Percentiles rank a stretch among this genome's conserved stretches.
phyloP scores from a whole-genome alignment of 352 stramenopile genomes.

The Plasmopara muralis region DNA sequence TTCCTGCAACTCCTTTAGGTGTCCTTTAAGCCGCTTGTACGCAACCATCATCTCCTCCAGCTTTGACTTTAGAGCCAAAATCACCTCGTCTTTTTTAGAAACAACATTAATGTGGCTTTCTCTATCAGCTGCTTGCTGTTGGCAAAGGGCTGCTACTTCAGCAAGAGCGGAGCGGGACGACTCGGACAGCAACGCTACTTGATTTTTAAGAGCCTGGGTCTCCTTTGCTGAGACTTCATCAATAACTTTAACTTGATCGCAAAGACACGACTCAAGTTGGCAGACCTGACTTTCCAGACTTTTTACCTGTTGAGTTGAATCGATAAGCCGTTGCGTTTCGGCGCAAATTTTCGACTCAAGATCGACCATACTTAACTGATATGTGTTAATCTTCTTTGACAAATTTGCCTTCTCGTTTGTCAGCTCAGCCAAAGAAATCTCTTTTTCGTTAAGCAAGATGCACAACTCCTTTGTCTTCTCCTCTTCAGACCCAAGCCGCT shows the following conservation, averaged over 20 bases:
- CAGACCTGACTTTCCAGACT: constrained; percentile 14
- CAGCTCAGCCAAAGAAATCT: not conserved
- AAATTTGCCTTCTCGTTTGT: constrained; percentile 5
- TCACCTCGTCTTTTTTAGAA: constrained; percentile 38
- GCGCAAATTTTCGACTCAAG: constrained; percentile 11
- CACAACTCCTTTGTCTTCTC: not conserved
- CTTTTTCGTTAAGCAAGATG: not conserved
- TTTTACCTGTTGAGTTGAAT: constrained; percentile 11
- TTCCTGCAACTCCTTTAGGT: constrained; percentile 41
- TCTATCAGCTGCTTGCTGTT: constrained; percentile 12
- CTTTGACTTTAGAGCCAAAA: constrained; percentile 48
- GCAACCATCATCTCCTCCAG: constrained; percentile 53
- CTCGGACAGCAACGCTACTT: constrained; percentile 19
- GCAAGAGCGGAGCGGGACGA: constrained; percentile 3
- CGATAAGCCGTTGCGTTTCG: constrained; percentile 1
- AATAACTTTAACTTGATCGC: constrained; percentile 8
- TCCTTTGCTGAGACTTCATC: constrained; percentile 11
- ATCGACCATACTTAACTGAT: not conserved
- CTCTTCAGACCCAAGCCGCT: constrained; percentile 4
- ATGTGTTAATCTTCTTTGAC: not conserved
- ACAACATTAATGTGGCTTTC: constrained; percentile 10
- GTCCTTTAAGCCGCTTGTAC: constrained; percentile 53
- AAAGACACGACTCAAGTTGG: constrained; percentile 15
- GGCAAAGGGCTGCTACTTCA: constrained; percentile 18
- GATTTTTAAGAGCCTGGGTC: constrained; percentile 17